These are phyloP conservation scores for Eucalyptus curtisii DNA, from an alignment of 345 rosid species.

Conservation along the genomic window DNA sequence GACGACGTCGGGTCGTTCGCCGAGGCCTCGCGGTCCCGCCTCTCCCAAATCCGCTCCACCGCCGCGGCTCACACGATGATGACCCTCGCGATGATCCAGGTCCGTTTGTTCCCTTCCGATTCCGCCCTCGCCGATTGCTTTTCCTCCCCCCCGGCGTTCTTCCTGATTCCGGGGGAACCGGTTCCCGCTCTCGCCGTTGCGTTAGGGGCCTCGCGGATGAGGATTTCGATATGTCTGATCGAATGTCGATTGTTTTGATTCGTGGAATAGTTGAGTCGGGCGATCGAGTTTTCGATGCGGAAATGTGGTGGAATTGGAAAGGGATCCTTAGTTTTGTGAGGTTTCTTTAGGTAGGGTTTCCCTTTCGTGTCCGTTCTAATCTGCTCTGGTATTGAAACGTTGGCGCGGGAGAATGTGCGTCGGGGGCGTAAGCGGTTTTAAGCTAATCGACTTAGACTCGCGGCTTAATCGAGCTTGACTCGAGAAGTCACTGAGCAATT, in stretches of 20 bases:
- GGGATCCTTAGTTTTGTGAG: neutral
- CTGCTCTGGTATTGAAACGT: neutral
- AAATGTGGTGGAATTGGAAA: neutral
- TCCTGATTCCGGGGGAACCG: neutral
- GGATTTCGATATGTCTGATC: neutral
- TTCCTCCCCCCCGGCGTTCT: neutral
- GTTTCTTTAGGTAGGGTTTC: neutral
- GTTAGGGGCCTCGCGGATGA: neutral
- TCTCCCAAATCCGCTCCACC: constrained; percentile 45
- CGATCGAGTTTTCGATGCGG: neutral
- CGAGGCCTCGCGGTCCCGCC: constrained; percentile 40
- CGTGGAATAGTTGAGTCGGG: neutral
- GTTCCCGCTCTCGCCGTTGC: neutral
- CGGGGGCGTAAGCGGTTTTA: neutral
- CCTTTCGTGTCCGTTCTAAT: neutral
- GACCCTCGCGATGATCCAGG: constrained; percentile 29
- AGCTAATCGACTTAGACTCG: neutral
- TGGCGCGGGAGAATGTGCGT: neutral
- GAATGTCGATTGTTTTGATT: neutral
- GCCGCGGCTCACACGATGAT: constrained; percentile 47
- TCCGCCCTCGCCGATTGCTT: neutral
- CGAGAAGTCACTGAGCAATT: neutral
- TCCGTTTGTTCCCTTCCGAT: neutral
- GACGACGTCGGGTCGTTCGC: constrained; percentile 35
- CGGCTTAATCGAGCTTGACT: accelerated